Evolutionary conservation across 139 green algal genomes (phyloP).

Genomic region (Auxenochlorella protothecoides): DNA sequence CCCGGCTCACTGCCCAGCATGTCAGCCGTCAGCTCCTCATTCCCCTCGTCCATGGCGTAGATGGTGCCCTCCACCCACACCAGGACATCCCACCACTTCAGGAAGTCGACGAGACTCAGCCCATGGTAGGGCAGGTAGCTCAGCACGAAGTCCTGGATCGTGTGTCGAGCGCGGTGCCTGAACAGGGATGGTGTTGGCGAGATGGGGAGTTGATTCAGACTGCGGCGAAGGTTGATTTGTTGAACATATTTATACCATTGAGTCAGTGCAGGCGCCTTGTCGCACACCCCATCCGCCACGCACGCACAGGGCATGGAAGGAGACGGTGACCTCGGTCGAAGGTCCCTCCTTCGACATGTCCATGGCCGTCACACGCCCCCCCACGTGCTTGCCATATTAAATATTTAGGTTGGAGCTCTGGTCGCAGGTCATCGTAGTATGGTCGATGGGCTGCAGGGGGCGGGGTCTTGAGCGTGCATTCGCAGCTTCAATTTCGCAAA

Average conservation of each 20-base stretch:
- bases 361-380: too few relatives aligned
- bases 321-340: background rate
- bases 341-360: too few relatives aligned
- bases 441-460: too few relatives aligned
- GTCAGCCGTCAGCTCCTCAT: constrained; percentile 32
- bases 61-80: constrained; percentile 60
- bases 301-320: background rate
- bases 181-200: background rate
- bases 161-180: constrained; percentile 1
- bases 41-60: constrained; percentile 63
- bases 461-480: too few relatives aligned
- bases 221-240: background rate
- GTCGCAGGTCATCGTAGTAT: too few relatives aligned
- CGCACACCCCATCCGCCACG: background rate
- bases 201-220: background rate
- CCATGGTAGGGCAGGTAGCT: constrained; percentile 54
- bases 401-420: too few relatives aligned
- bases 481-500: too few relatives aligned
- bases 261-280: background rate
- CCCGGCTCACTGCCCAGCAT: background rate
- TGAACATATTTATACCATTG: background rate
- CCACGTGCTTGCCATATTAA: too few relatives aligned
- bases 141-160: constrained; percentile 40
- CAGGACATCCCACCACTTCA: constrained; percentile 47
- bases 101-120: constrained; percentile 37